A percentile compares a stretch with the other conserved stretches of the same genome.
These are phyloP conservation scores for Sarocladium strictum DNA, from an alignment of 2,329 filamentous ascomycete genomes.

Conservation along the genomic window DNA sequence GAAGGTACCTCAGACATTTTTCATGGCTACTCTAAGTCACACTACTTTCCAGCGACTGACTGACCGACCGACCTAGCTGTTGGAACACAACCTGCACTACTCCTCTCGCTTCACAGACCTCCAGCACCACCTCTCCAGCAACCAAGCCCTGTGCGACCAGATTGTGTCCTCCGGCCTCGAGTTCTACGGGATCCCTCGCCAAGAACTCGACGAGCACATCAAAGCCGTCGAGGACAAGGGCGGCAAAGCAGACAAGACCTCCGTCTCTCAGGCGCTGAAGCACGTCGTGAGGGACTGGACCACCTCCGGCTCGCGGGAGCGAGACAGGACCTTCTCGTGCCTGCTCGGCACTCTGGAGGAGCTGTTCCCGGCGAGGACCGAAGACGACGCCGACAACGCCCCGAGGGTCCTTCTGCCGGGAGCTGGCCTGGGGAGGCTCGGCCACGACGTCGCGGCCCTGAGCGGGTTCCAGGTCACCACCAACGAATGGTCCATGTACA, in stretches of 20 bases:
- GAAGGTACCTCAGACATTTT: slow-evolving; percentile 13
- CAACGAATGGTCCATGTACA: slow-evolving; percentile 54
- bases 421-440: slow-evolving; percentile 45
- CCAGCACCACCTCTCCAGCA: slow-evolving; percentile 35
- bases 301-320: slow-evolving; percentile 36
- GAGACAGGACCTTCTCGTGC: slow-evolving; percentile 35
- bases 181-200: slow-evolving; percentile 38
- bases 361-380: slow-evolving; percentile 22
- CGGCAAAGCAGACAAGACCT: slow-evolving; percentile 36
- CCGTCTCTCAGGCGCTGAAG: slow-evolving; percentile 47
- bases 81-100: slow-evolving; percentile 53
- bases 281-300: slow-evolving; percentile 55
- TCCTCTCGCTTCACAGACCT: slow-evolving; percentile 44
- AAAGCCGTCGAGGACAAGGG: slow-evolving; percentile 30
- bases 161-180: slow-evolving; percentile 38
- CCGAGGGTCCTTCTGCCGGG: slow-evolving; percentile 44
- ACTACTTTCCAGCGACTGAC: accelerated
- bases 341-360: slow-evolving; percentile 26
- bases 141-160: slow-evolving; percentile 37
- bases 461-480: slow-evolving; percentile 45
- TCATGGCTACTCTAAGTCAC: not conserved
- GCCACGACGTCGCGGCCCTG: slow-evolving; percentile 42
- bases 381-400: not conserved
- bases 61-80: no score
- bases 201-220: slow-evolving; percentile 39